These are phyloP conservation scores for Xylaria cubensis DNA, from an alignment of 495 filamentous ascomycete genomes.

Conservation along the genomic window DNA sequence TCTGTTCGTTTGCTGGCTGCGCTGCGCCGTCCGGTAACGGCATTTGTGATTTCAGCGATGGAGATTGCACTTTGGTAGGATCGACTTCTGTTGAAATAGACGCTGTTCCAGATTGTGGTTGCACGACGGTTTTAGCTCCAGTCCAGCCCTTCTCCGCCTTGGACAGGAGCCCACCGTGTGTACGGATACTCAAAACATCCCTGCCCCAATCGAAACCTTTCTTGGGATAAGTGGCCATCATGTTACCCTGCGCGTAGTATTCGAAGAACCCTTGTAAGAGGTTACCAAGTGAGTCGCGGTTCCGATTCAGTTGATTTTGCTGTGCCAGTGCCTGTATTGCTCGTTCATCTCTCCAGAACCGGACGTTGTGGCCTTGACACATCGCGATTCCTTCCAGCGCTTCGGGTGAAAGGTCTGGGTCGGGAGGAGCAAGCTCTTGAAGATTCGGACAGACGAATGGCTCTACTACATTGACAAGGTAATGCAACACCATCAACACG, in stretches of 20 bases:
- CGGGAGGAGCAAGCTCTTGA: conserved; percentile 61
- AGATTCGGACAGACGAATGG: conserved; percentile 84
- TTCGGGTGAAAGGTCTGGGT: conserved; percentile 45
- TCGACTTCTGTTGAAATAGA: conserved; percentile 29
- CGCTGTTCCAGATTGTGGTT: conserved; percentile 31
- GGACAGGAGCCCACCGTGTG: conserved; percentile 66
- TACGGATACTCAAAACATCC: conserved; percentile 75
- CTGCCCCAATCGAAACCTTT: conserved; percentile 72
- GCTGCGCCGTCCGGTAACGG: conserved; percentile 5
- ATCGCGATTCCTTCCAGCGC: conserved; percentile 48
- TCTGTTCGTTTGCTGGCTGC: neutral
- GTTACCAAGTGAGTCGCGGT: conserved; percentile 65
- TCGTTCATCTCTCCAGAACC: conserved; percentile 72
- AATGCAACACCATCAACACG: conserved; percentile 92
- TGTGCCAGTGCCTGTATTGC: conserved; percentile 62
- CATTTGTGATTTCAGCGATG: neutral
- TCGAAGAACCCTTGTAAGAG: conserved; percentile 81
- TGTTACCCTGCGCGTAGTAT: conserved; percentile 69
- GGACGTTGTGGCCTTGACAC: conserved; percentile 65
- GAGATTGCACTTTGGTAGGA: conserved; percentile 24
- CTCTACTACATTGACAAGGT: conserved; percentile 76
- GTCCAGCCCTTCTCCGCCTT: conserved; percentile 82
- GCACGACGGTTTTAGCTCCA: conserved; percentile 65
- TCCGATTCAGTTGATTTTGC: conserved; percentile 61
- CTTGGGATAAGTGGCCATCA: conserved; percentile 46